Conservation (phyloP, 2,329 filamentous ascomycete species). For the Seiridium unicorne region DNA sequence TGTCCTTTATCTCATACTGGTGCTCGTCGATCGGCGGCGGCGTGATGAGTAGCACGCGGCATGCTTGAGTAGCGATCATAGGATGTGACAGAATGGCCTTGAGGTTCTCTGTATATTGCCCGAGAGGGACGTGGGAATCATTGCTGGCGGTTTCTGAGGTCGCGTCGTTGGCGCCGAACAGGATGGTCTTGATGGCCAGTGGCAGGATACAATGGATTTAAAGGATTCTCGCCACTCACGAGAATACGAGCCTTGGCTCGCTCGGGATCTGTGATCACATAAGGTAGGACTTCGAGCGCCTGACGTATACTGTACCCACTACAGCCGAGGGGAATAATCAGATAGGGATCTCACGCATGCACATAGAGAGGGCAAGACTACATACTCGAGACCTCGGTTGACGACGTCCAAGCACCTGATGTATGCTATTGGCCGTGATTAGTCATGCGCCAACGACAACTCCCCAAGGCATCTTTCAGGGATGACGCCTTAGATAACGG, state of each 20-base stretch:
- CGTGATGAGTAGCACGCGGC: neutral
- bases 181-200: neutral
- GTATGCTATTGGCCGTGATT: neutral
- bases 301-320: constrained; percentile 3
- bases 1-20: neutral
- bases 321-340: too few species aligned
- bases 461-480: too few species aligned
- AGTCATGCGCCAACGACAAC: too few species aligned
- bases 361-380: neutral
- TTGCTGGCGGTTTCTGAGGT: neutral
- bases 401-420: constrained; percentile 1
- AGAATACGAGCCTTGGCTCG: neutral
- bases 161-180: constrained; percentile 1
- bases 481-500: neutral
- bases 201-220: neutral
- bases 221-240: neutral
- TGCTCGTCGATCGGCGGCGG: constrained; percentile 5
- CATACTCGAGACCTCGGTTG: constrained; percentile 2
- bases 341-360: too few species aligned
- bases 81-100: neutral
- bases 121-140: neutral
- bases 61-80: neutral
- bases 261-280: neutral
- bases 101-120: neutral
- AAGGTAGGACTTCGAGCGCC: neutral